Evolutionary conservation across 352 stramenopile genomes (phyloP), one percentile per base, ranked within the genome.

Genomic region (Plasmopara muralis): DNA sequence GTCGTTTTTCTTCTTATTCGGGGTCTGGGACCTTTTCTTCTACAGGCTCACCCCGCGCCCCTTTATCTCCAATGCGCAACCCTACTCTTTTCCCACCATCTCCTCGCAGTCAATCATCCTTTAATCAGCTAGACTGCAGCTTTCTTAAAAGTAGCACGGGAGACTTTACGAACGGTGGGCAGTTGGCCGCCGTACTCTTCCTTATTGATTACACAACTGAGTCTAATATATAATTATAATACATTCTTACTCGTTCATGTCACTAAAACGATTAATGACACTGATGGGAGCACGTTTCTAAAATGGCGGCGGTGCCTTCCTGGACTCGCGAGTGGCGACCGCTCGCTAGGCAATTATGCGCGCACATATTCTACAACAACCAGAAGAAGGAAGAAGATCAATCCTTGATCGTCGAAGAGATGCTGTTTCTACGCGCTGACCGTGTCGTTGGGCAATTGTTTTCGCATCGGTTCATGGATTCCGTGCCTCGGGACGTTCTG

Each of bases 321-420:
- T 88, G 77, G 77, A 83, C 77, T 5, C 53, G 53, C 40, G 71
- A 86, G 57, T 88, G 74, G 77, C 72, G 73, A 34, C 74, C 77
- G 50, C 74, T 83, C 18, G 64, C 53, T 29, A 62, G 53, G 51
- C 60, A 85, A 45, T 65, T 88, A 28, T 84, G 63, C 30, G 62
- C 39, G 28, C 63, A 55, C 10, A 46, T 74, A 9, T 44, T 54
- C 28, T 37, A 47, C 33, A 42, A 4, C 13, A 28, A 31, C 3
- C 12, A 42, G 9, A 4, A 16, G 0, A 25, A 66, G 35, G 33
- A 42, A 9, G 41, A 47, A 29, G 39, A 15, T 0, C 33, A 53
- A n/a, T 16, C 46, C 18, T 18, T 15, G 0, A 10, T 62, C 5
- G 51, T 50, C 25, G 53, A 55, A 4, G 65, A 81, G 43, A 41